A percentile compares a stretch with the other conserved stretches of the same genome.
These are phyloP conservation scores for Stephanocyclus meneghinianus DNA, from an alignment of 352 stramenopile species.

Conservation along the genomic window DNA sequence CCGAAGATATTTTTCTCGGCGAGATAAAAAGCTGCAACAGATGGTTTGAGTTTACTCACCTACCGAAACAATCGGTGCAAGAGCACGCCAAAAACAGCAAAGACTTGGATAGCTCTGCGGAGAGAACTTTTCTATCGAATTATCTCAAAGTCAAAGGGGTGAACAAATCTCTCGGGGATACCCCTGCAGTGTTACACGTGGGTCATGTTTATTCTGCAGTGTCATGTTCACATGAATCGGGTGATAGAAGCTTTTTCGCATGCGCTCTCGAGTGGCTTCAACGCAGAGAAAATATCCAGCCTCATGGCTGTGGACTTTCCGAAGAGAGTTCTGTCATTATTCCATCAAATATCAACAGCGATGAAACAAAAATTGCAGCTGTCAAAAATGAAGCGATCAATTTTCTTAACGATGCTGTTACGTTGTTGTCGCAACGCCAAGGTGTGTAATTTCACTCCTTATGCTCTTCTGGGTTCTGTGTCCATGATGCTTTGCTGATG, in stretches of 20 bases:
- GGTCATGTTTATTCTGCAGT: slow-evolving; percentile 35
- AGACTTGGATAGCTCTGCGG: not conserved
- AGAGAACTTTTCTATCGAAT: not conserved
- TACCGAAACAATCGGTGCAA: not conserved
- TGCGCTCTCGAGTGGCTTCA: slow-evolving; percentile 78
- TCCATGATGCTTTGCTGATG: not conserved
- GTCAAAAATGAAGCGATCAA: slow-evolving; percentile 48
- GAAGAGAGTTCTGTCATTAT: slow-evolving; percentile 19
- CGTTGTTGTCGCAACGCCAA: slow-evolving; percentile 42
- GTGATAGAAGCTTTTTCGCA: slow-evolving; percentile 64
- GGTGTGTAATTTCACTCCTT: not conserved
- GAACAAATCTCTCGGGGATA: slow-evolving; percentile 18
- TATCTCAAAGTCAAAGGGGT: slow-evolving; percentile 1
- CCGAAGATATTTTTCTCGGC: slow-evolving; percentile 48
- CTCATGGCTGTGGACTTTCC: slow-evolving; percentile 60
- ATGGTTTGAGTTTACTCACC: slow-evolving; percentile 47
- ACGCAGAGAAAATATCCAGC: slow-evolving; percentile 64
- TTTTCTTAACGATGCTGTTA: slow-evolving; percentile 41
- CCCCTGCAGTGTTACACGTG: slow-evolving; percentile 30
- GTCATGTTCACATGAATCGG: slow-evolving; percentile 38
- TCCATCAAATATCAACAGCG: not conserved
- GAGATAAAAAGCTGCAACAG: slow-evolving; percentile 58
- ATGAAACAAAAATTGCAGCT: not conserved
- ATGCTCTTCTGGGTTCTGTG: not conserved
- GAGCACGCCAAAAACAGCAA: not conserved